Evolutionary conservation across 2,329 filamentous ascomycete genomes (phyloP).

Genomic region (Ceratocystis colombiana): DNA sequence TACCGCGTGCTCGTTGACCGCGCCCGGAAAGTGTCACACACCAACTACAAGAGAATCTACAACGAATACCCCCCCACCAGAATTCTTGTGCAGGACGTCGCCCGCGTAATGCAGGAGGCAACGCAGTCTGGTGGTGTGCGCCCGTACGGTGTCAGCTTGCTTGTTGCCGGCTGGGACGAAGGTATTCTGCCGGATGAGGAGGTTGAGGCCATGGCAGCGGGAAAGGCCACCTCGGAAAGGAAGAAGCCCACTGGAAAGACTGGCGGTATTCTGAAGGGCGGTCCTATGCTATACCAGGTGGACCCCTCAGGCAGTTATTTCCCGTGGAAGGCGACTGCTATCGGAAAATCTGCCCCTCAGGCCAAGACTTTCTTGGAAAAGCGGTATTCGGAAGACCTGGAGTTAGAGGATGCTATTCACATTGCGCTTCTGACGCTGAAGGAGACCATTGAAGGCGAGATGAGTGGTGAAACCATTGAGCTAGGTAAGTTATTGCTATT

Average conservation of each 20-base stretch:
- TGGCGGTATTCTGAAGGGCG: slow-evolving; percentile 87
- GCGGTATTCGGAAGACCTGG: slow-evolving; percentile 92
- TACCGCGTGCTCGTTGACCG: slow-evolving; percentile 96
- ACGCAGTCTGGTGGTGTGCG: slow-evolving; percentile 96
- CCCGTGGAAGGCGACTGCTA: slow-evolving; percentile 98
- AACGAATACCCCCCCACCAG: slow-evolving; percentile 99
- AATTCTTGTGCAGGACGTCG: slow-evolving; percentile 98
- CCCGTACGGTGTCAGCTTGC: slow-evolving; percentile 88
- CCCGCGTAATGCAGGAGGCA: slow-evolving; percentile 95
- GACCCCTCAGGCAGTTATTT: slow-evolving; percentile 99
- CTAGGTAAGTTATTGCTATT: slow-evolving; percentile 57
- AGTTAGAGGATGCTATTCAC: slow-evolving; percentile 96
- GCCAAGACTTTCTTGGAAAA: slow-evolving; percentile 99
- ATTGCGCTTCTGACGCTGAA: slow-evolving; percentile 95
- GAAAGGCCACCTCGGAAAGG: slow-evolving; percentile 52
- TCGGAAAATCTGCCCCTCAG: slow-evolving; percentile 95
- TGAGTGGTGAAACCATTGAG: slow-evolving; percentile 97
- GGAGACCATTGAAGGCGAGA: slow-evolving; percentile 98
- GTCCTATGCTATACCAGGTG: slow-evolving; percentile 95
- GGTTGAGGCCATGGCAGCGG: slow-evolving; percentile 44
- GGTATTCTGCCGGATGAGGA: slow-evolving; percentile 79
- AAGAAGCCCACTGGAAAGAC: slow-evolving; percentile 76
- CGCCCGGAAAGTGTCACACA: slow-evolving; percentile 95
- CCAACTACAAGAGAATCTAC: slow-evolving; percentile 98
- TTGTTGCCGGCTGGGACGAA: slow-evolving; percentile 97